Evolutionary conservation across 805 yeast genomes (phyloP).

Genomic region (Suhomyces canberraensis): DNA sequence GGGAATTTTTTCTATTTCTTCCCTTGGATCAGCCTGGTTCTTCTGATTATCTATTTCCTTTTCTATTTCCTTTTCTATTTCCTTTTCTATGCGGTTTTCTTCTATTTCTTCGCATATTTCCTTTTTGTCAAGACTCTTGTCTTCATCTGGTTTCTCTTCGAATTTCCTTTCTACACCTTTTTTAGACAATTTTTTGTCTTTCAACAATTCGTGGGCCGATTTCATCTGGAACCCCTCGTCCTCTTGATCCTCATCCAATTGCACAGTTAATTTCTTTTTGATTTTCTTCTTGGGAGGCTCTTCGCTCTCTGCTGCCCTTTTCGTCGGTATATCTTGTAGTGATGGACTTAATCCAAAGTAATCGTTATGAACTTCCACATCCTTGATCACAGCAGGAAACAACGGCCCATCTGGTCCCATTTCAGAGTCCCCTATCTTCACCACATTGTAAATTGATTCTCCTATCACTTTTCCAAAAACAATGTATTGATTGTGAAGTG

Average conservation of each 20-base stretch:
- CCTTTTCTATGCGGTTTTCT: conserved; percentile 5
- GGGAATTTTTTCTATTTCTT: neutral
- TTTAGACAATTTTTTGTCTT: neutral
- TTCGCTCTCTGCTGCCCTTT: conserved; percentile 10
- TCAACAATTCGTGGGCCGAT: conserved; percentile 39
- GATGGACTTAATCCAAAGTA: conserved; percentile 42
- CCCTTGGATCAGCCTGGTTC: neutral
- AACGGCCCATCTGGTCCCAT: conserved; percentile 42
- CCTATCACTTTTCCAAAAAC: conserved; percentile 60
- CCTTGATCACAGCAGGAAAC: conserved; percentile 47
- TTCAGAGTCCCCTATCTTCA: conserved; percentile 49
- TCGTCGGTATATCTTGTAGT: neutral
- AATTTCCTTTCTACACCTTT: conserved; percentile 2
- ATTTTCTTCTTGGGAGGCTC: conserved; percentile 11
- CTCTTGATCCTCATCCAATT: conserved; percentile 38
- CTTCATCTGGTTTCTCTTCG: conserved; percentile 6
- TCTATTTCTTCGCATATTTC: neutral
- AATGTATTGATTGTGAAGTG: conserved; percentile 39
- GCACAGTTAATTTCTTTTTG: conserved; percentile 16
- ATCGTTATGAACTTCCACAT: conserved; percentile 40
- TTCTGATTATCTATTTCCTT: conserved; percentile 4
- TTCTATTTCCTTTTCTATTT: neutral
- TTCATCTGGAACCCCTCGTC: conserved; percentile 31
- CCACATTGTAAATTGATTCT: conserved; percentile 50
- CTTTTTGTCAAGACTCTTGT: conserved; percentile 14